Base-by-base conservation (phyloP, 2,329 filamentous ascomycete genomes). In the Leptographium galeiforme region DNA sequence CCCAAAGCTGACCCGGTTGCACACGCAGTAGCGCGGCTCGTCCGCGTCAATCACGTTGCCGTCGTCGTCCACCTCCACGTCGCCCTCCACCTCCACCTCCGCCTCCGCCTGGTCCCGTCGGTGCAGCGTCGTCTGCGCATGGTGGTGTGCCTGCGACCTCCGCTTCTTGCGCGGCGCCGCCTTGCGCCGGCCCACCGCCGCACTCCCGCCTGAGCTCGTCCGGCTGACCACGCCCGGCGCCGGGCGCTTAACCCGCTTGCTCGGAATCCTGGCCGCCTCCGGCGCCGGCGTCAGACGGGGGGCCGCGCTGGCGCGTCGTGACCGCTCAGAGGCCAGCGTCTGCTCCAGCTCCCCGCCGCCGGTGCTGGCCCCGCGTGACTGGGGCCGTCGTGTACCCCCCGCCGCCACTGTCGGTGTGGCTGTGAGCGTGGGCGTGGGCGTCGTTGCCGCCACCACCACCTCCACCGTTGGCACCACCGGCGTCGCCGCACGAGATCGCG, bases 1-100 rank as follows among this genome's bases (percentile, higher is more conserved):
- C 52, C 87, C 87, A 63, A 84, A 90, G 64, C 85, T 89, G 52
- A 93, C 85, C 55, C 87, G 75, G 60, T 87, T 85, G 67, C 87
- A 93, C 53, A 84, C 67, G 63, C 87, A 93, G 66, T 93, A 93
- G 57, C 79, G 73, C 44, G 82, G 78, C 70, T 93, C 87, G 53
- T 88, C 71, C 0, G 85, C 83, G 63, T 89, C 85, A 62, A 90
- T 85, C 32, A 78, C 68, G 56, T 83, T 84, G 12, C 81, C 81
- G 57, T 85, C 81, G 60, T 85, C 81, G 58, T 84, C 81, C 51
- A 83, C 74, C 62, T 84, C 82, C 53, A 78, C 74, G 57, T 71
- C 70, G 3, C 67, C 63, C 50, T 79, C 78, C 55, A 72, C 69
- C 53, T 73, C 73, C 13, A 61, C 63, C 59, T 45, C 39, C 19